phyloP scores from a whole-genome alignment of 2,329 filamentous ascomycete genomes.

The Colletotrichum gigasporum region DNA sequence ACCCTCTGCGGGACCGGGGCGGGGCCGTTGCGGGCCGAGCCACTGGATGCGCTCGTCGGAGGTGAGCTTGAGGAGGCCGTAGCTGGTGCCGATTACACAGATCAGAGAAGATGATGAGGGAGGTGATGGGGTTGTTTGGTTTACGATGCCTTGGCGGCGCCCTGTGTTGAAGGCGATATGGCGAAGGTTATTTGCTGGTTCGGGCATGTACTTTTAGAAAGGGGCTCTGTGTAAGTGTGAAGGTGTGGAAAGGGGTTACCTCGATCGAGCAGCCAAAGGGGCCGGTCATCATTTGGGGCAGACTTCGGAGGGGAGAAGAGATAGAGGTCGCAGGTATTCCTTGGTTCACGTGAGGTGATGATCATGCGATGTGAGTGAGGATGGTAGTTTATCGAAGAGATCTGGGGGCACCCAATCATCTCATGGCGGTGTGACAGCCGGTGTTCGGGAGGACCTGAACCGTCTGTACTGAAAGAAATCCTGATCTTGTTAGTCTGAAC shows the following conservation, averaged over 20 bases:
- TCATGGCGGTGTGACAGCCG: slow-evolving; percentile 39
- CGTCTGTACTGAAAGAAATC: slow-evolving; percentile 25
- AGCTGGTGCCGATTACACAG: slow-evolving; percentile 59
- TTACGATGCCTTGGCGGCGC: slow-evolving; percentile 43
- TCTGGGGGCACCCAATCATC: slow-evolving; percentile 47
- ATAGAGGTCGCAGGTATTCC: slow-evolving; percentile 43
- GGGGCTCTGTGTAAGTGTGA: not conserved
- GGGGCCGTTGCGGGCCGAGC: slow-evolving; percentile 41
- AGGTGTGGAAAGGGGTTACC: not conserved
- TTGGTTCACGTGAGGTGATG: slow-evolving; percentile 49
- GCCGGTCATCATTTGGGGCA: slow-evolving; percentile 38
- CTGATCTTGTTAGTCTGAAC: not conserved
- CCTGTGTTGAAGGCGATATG: slow-evolving; percentile 41
- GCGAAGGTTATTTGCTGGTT: slow-evolving; percentile 43
- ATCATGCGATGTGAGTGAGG: slow-evolving; percentile 51
- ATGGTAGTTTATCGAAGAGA: slow-evolving; percentile 60
- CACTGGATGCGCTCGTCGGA: slow-evolving; percentile 43
- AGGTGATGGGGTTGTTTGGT: slow-evolving; percentile 54
- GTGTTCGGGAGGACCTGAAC: slow-evolving; percentile 23
- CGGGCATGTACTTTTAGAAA: not conserved
- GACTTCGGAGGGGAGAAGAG: slow-evolving; percentile 48
- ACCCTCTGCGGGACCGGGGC: slow-evolving; percentile 25
- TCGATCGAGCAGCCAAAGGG: slow-evolving; percentile 48
- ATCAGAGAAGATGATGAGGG: slow-evolving; percentile 45
- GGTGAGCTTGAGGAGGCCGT: slow-evolving; percentile 53